A percentile compares a stretch with the other conserved stretches of the same genome.
phyloP scores from a whole-genome alignment of 2,329 filamentous ascomycete genomes.

The Fusarium lyarnte region DNA sequence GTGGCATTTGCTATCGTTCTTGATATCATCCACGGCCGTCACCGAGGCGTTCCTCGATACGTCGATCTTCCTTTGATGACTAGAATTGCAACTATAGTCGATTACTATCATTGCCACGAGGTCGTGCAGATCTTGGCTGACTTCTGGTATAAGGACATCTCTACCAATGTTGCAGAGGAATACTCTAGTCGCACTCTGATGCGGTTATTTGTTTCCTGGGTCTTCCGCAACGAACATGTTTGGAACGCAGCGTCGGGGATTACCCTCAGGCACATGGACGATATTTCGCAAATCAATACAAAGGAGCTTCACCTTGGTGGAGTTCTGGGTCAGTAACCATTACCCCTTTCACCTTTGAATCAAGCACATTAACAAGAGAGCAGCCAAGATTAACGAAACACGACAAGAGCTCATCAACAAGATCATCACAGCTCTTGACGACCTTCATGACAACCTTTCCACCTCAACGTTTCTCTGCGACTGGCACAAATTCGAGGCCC shows the following conservation, averaged over 20 bases:
- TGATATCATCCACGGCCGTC: background rate
- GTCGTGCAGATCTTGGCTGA: background rate
- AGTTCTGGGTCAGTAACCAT: background rate
- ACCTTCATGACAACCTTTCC: background rate
- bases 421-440: fast-evolving
- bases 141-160: background rate
- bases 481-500: background rate
- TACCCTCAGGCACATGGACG: background rate
- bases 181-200: background rate
- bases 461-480: background rate
- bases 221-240: fast-evolving
- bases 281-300: background rate
- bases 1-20: background rate
- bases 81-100: background rate
- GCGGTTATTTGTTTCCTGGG: background rate
- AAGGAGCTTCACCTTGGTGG: background rate
- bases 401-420: background rate
- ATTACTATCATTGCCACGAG: slow-evolving; percentile 12
- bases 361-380: background rate
- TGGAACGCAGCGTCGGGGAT: fast-evolving
- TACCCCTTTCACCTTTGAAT: background rate
- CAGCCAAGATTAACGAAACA: background rate
- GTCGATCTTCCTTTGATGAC: background rate
- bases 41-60: background rate
- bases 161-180: background rate